Evolutionary conservation across 192 early-diverging fungal species (phyloP).

Genomic region (Dissophora globulifera): DNA sequence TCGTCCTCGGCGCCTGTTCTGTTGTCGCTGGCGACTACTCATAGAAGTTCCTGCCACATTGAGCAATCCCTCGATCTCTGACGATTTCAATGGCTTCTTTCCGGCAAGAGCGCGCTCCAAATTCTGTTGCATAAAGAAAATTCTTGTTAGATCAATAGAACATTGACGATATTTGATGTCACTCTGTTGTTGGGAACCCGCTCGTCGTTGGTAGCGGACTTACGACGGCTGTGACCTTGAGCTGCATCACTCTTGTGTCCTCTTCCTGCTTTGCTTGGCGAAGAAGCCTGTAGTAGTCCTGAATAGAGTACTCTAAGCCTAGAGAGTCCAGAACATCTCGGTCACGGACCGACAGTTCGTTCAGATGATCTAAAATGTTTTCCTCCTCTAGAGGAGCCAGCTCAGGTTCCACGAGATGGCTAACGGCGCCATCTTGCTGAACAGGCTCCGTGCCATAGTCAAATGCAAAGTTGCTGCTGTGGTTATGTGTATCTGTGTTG

Average conservation of each 20-base stretch:
- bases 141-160: neutral
- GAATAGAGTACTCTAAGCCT: conserved; percentile 18
- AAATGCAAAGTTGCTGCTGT: conserved; percentile 11
- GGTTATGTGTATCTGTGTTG: neutral
- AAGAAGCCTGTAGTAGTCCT: conserved; percentile 29
- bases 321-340: conserved; percentile 23
- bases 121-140: conserved; percentile 16
- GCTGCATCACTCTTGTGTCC: conserved; percentile 27
- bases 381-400: conserved; percentile 32
- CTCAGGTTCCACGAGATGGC: conserved; percentile 4
- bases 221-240: conserved; percentile 47
- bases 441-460: conserved; percentile 27
- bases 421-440: neutral
- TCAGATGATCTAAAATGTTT: conserved; percentile 42
- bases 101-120: conserved; percentile 34
- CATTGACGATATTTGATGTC: too few relatives aligned
- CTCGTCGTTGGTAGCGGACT: neutral
- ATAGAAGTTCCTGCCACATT: neutral
- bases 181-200: too few relatives aligned
- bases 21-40: neutral
- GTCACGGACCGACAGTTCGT: conserved; percentile 17
- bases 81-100: conserved; percentile 38
- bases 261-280: conserved; percentile 22
- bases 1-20: conserved; percentile 9
- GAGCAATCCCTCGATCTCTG: conserved; percentile 27